phyloP scores from a whole-genome alignment of 441 rosid species.

The Arabidopsis hybrid region DNA sequence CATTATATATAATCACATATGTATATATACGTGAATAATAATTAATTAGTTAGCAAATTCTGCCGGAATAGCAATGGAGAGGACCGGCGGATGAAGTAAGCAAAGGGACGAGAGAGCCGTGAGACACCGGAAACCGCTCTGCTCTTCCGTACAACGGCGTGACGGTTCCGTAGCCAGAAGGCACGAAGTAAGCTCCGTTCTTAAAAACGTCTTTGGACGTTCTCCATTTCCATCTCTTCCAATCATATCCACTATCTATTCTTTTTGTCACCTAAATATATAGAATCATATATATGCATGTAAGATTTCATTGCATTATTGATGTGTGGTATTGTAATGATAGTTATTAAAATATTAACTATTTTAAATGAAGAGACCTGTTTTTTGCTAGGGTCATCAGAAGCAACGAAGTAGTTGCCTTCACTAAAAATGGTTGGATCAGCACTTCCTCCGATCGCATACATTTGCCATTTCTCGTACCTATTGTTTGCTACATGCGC shows the following conservation, averaged over 20 bases:
- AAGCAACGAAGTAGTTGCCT: constrained; percentile 68
- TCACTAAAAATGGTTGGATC: constrained; percentile 75
- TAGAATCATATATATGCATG: not conserved
- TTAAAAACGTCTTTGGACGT: constrained; percentile 60
- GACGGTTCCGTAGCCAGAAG: constrained; percentile 61
- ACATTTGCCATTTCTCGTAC: constrained; percentile 72
- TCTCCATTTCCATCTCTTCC: constrained; percentile 67
- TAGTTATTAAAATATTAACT: not conserved
- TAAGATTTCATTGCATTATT: not conserved
- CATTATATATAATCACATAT: not conserved
- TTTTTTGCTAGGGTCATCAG: constrained; percentile 46
- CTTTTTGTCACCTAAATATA: constrained; percentile 64
- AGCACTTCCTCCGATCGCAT: constrained; percentile 74
- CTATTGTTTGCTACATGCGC: constrained; percentile 74
- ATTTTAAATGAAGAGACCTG: constrained; percentile 43
- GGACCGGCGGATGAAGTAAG: constrained; percentile 65
- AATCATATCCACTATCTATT: constrained; percentile 45
- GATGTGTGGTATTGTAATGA: too few species aligned
- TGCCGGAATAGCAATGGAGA: constrained; percentile 57
- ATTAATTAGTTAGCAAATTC: constrained; percentile 47
- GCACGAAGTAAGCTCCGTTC: constrained; percentile 71
- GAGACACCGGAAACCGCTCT: constrained; percentile 54
- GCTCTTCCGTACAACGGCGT: constrained; percentile 50
- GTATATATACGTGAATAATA: not conserved
- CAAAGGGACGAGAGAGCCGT: constrained; percentile 59